Base-by-base conservation (phyloP, 2,329 filamentous ascomycete genomes). In the Endoconidiophora laricicola region DNA sequence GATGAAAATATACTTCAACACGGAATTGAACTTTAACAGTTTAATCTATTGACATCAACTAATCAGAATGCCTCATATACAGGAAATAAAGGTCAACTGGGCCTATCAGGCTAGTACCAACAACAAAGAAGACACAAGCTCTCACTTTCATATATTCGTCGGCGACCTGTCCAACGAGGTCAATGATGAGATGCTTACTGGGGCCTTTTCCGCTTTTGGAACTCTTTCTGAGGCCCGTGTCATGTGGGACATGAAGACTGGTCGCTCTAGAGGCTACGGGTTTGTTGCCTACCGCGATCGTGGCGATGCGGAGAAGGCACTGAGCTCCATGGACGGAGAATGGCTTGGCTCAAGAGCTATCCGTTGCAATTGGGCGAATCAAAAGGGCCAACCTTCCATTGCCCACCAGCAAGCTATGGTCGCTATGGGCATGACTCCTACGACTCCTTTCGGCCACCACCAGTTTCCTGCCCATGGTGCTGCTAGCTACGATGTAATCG, bases 211-310 rank as follows among this genome's bases (percentile, higher is more conserved):
- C 44, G 86, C 86, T 42, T 98, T 96, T 64, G 91, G 91, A 39
- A 86, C 81, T 10, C 88, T 98, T 45, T 98, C 91, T 2, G 91
- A 98, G 67, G 91, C 91, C 54, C 87, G 91, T 60, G 91, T 98
- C 56, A 98, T 98, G 91, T 98, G 91, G 91, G 91, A 98, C 65
- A 98, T 98, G 91, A 98, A 98, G 76, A 98, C 91, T 36, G 91
- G 91, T 57, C 82, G 91, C 56, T 96, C 91, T 57, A 85, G 91
- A 63, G 91, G 91, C 54, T 98, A 98, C 62, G 91, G 91, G 10
- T 98, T 98, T 62, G 90, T 96, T 58, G 91, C 91, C 46, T 98
- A 94, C 76, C 84, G 90, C 55, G 91, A 98, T 56, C 86, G 90
- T 56, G 70, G 77, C 36, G 91, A 98, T 61, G 91, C 91, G 24